Conservation (phyloP, 2,329 filamentous ascomycete genomes). For the Fusarium sp. region DNA sequence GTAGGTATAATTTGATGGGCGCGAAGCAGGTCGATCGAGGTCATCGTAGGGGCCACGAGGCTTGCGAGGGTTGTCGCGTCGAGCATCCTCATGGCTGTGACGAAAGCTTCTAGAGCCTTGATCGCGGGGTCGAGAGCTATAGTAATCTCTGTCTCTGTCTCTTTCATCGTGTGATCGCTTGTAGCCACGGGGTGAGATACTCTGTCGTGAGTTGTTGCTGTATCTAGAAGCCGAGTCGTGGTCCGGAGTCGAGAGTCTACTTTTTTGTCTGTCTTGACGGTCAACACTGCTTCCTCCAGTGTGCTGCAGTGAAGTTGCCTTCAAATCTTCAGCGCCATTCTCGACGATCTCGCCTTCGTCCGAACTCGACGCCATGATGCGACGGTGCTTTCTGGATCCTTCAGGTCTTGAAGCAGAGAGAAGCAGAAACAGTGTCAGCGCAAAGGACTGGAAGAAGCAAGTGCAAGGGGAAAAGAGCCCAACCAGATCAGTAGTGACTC, state of each 20-base stretch:
- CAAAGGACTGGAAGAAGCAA: constrained; percentile 42
- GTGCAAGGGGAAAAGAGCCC: constrained; percentile 52
- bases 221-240: constrained; percentile 56
- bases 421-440: constrained; percentile 50
- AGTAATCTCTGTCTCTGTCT: constrained; percentile 51
- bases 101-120: constrained; percentile 68
- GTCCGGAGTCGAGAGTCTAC: constrained; percentile 67
- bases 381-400: constrained; percentile 37
- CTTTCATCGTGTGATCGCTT: constrained; percentile 74
- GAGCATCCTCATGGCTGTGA: constrained; percentile 68
- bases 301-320: constrained; percentile 88
- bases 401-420: constrained; percentile 28
- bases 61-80: constrained; percentile 57
- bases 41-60: constrained; percentile 64
- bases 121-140: constrained; percentile 59
- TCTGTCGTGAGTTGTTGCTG: constrained; percentile 56
- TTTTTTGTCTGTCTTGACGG: constrained; percentile 84
- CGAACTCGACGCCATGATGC: constrained; percentile 66
- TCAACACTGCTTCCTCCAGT: constrained; percentile 86
- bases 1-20: constrained; percentile 55
- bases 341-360: constrained; percentile 90
- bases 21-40: constrained; percentile 60
- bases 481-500: constrained; percentile 55
- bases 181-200: constrained; percentile 69
- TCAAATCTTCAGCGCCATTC: constrained; percentile 69